phyloP scores from a whole-genome alignment of 352 stramenopile species.

The Phytophthora pluvialis region DNA sequence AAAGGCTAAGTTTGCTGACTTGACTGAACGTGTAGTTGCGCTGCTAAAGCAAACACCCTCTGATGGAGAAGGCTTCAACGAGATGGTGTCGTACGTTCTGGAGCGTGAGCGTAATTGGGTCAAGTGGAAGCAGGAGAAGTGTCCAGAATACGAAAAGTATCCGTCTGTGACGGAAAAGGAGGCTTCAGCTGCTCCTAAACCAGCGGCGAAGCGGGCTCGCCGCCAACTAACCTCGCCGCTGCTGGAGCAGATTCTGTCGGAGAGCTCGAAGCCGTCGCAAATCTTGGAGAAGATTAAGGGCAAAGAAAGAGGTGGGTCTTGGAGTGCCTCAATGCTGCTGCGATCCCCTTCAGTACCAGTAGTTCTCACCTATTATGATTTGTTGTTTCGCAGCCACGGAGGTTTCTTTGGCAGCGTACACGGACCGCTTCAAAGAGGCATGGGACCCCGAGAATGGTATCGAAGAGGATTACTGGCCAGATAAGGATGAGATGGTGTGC shows the following conservation, averaged over 20 bases:
- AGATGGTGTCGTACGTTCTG: slow-evolving; percentile 87
- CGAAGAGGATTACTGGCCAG: slow-evolving; percentile 95
- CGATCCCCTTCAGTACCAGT: not conserved
- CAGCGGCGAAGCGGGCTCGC: slow-evolving; percentile 35
- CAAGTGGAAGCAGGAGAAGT: slow-evolving; percentile 92
- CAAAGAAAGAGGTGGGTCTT: slow-evolving; percentile 52
- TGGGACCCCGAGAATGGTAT: slow-evolving; percentile 96
- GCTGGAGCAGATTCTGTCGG: slow-evolving; percentile 81
- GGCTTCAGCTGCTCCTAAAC: slow-evolving; percentile 27
- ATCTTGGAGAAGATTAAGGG: slow-evolving; percentile 84
- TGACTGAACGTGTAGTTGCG: slow-evolving; percentile 76
- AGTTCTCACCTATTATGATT: not conserved
- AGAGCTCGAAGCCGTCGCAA: slow-evolving; percentile 74
- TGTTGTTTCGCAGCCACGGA: slow-evolving; percentile 46
- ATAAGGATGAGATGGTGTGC: slow-evolving; percentile 92
- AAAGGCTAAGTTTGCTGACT: slow-evolving; percentile 62
- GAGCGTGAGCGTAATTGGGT: slow-evolving; percentile 91
- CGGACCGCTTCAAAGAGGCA: slow-evolving; percentile 92
- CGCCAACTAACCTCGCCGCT: slow-evolving; percentile 51
- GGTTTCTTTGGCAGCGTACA: slow-evolving; percentile 80
- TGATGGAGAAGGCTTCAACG: slow-evolving; percentile 86
- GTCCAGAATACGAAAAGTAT: slow-evolving; percentile 76
- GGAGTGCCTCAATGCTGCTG: not conserved
- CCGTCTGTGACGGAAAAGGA: slow-evolving; percentile 25
- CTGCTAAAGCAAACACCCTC: slow-evolving; percentile 88